phyloP scores from a whole-genome alignment of 2,329 filamentous ascomycete genomes.

The Cladosporium sp. region DNA sequence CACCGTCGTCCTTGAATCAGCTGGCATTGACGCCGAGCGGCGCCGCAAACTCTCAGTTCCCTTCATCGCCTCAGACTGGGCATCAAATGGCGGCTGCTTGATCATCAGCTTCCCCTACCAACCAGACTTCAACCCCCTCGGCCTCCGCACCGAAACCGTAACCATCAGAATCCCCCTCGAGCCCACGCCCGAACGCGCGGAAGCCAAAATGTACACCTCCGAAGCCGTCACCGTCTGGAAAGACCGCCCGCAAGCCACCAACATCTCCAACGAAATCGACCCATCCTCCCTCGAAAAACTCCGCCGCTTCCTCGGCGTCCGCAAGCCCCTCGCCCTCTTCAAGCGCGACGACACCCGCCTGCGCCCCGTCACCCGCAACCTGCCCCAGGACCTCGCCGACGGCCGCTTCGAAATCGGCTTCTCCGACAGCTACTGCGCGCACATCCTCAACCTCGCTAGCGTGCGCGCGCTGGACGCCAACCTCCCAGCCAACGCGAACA shows the following conservation, averaged over 20 bases:
- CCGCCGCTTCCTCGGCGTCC: conserved; percentile 59
- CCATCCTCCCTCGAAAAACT: conserved; percentile 57
- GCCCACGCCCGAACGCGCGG: conserved; percentile 53
- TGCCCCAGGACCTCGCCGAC: conserved; percentile 51
- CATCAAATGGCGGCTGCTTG: conserved; percentile 53
- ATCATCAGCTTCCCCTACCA: conserved; percentile 58
- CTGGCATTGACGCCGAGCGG: conserved; percentile 3
- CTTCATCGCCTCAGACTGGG: conserved; percentile 33
- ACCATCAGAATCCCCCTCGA: conserved; percentile 62
- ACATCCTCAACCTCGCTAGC: conserved; percentile 60
- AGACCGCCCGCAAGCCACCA: conserved; percentile 45
- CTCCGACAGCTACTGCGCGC: conserved; percentile 66
- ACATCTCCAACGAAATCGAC: conserved; percentile 40
- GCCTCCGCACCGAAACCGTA: conserved; percentile 37
- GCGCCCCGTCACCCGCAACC: conserved; percentile 55
- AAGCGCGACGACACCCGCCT: conserved; percentile 51
- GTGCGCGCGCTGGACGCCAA: conserved; percentile 55
- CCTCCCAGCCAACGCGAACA: conserved; percentile 47
- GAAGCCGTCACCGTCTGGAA: conserved; percentile 62
- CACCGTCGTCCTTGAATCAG: conserved; percentile 3
- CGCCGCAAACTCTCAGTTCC: conserved; percentile 3
- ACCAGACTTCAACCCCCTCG: conserved; percentile 26
- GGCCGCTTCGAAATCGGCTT: conserved; percentile 62
- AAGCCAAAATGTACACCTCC: conserved; percentile 51
- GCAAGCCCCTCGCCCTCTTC: conserved; percentile 61